Base-by-base conservation (phyloP, 2,329 filamentous ascomycete species). In the Microcyclospora pomicola region DNA sequence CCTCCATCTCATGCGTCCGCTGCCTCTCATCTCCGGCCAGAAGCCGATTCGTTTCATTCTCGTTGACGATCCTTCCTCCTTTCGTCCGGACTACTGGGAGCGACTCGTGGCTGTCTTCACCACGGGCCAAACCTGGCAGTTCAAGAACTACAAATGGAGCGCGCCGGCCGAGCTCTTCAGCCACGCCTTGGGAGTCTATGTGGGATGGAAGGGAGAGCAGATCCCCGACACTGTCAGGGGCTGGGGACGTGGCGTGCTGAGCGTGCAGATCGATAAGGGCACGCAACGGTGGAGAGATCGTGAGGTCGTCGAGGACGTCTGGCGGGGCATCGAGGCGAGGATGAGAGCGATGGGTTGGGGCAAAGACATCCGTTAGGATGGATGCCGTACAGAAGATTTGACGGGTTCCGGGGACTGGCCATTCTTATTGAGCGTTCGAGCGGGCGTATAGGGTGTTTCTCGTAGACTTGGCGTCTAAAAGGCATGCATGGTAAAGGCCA, bases 41-140 rank as follows among this genome's bases (percentile, higher is more conserved):
- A 77, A 80, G 12, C 80, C 85, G 1, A 76, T 91, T 54, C 83
- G 87, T 34, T 98, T 98, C 67, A 92, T 96, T 56, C 77, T 98
- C 30, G 88, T 96, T 38, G 91, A 98, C 59, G 81, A 80, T 13
- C 82, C 87, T 0, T 80, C 92, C 56, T 82, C 91, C 59, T 98
- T 98, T 72, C 93, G 94, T 60, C 91, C 91, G 0, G 87, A 96
- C 57, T 95, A 96, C 67, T 98, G 91, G 91, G 80, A 80, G 53
- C 79, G 87, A 36, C 82, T 98, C 6, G 91, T 95, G 2, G 91
- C 83, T 10, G 87, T 98, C 40, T 96, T 98, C 64, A 98, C 91
- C 0, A 98, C 91, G 0, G 91, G 91, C 27, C 91, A 98, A 65
- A 78, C 81, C 9, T 98, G 91, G 91, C 91, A 98, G 63, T 98